A percentile compares a stretch with the other conserved stretches of the same genome.
These are phyloP conservation scores for Parachaetomium inaequale DNA, from an alignment of 495 filamentous ascomycete species.

Conservation along the genomic window DNA sequence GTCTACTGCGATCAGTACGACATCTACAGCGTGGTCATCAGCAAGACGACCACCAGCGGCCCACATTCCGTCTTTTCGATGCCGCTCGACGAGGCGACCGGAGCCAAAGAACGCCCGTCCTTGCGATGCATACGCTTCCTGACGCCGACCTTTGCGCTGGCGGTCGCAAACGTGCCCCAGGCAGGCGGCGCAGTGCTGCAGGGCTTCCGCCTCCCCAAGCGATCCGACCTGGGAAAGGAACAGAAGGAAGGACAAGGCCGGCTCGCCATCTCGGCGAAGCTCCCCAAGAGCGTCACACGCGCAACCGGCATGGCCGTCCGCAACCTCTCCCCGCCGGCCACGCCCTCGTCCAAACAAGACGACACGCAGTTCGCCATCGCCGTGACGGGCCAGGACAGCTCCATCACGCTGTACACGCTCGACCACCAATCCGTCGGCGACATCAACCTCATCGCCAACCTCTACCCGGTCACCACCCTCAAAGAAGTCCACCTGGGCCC, in stretches of 20 bases:
- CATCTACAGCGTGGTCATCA: conserved; percentile 56
- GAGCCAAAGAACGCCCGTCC: conserved; percentile 43
- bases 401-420: conserved; percentile 71
- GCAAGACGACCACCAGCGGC: conserved; percentile 49
- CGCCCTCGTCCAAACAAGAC: conserved; percentile 42
- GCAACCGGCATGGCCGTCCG: conserved; percentile 73
- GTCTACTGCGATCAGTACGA: conserved; percentile 80
- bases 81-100: conserved; percentile 48
- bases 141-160: conserved; percentile 68
- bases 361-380: conserved; percentile 76
- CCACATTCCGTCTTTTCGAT: conserved; percentile 60
- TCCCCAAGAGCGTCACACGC: conserved; percentile 42
- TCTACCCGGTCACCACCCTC: conserved; percentile 61
- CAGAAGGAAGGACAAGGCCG: conserved; percentile 38
- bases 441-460: conserved; percentile 51
- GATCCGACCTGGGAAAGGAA: conserved; percentile 26
- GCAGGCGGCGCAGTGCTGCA: conserved; percentile 49
- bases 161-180: conserved; percentile 51
- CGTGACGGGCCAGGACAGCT: conserved; percentile 76
- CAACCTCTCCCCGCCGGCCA: conserved; percentile 53
- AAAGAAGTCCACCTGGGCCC: conserved; percentile 74
- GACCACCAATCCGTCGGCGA: conserved; percentile 49
- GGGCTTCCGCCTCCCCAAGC: conserved; percentile 46
- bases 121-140: conserved; percentile 75
- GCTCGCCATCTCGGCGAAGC: conserved; percentile 38